These are phyloP conservation scores for Dictyostelium capitatum DNA, from an alignment of 78 protist genomes.

Conservation along the genomic window DNA sequence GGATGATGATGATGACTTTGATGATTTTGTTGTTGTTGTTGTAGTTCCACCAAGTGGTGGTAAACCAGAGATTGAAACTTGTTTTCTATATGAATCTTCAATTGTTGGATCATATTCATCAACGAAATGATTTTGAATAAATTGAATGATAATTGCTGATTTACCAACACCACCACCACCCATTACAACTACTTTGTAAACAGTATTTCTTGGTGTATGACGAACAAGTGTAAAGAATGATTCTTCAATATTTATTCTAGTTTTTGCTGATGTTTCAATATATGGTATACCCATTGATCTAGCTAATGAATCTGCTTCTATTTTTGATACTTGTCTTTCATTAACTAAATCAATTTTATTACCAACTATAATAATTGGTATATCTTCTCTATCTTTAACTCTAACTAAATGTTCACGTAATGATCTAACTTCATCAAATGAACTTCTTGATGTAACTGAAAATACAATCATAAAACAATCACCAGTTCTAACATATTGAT, in stretches of 20 bases:
- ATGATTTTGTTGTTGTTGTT: too few relatives aligned
- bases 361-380: conserved; percentile 93
- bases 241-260: conserved; percentile 91
- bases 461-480: conserved; percentile 67
- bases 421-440: conserved; percentile 81
- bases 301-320: conserved; percentile 88
- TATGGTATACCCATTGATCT: conserved; percentile 63
- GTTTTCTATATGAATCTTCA: conserved; percentile 76
- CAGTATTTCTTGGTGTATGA: conserved; percentile 36
- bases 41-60: not conserved
- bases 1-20: conserved; percentile 1
- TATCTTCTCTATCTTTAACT: conserved; percentile 85
- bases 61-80: conserved; percentile 47
- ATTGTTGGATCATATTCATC: conserved; percentile 91
- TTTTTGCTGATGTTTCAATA: conserved; percentile 94
- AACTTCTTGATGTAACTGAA: conserved; percentile 19
- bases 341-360: conserved; percentile 91
- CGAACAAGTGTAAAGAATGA: conserved; percentile 88
- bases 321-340: conserved; percentile 71
- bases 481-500: conserved; percentile 79
- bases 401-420: conserved; percentile 89
- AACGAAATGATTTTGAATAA: conserved; percentile 81
- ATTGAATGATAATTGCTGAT: conserved; percentile 59
- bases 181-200: conserved; percentile 58
- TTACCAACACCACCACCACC: conserved; percentile 82